A percentile compares a stretch with the other conserved stretches of the same genome.
Evolutionary conservation across 352 stramenopile genomes (phyloP).

Genomic region (Thraustochytrium striatum): DNA sequence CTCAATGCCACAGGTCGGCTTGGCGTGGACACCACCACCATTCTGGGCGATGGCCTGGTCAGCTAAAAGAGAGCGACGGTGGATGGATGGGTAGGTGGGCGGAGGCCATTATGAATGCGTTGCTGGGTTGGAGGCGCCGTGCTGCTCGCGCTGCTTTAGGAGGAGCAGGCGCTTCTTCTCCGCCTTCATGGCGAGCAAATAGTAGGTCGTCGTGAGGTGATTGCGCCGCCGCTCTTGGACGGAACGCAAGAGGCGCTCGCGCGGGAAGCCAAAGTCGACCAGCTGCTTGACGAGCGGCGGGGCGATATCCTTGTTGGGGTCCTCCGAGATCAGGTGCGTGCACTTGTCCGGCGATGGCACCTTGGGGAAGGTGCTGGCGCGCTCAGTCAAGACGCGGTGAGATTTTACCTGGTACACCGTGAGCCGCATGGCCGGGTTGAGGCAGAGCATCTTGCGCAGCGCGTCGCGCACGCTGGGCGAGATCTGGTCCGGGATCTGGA

Average conservation of each 20-base stretch:
- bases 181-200: slow-evolving; percentile 47
- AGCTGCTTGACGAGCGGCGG: slow-evolving; percentile 44
- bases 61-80: too few relatives aligned
- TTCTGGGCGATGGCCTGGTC: too few relatives aligned
- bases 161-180: too few relatives aligned
- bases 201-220: slow-evolving; percentile 50
- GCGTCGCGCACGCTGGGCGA: slow-evolving; percentile 34
- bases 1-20: too few relatives aligned
- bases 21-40: too few relatives aligned
- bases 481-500: slow-evolving; percentile 52
- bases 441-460: slow-evolving; percentile 46
- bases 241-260: slow-evolving; percentile 13
- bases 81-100: too few relatives aligned
- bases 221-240: slow-evolving; percentile 40
- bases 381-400: background rate
- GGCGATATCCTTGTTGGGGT: slow-evolving; percentile 45
- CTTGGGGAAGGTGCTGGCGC: background rate
- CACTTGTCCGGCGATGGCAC: slow-evolving; percentile 30
- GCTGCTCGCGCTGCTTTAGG: too few relatives aligned
- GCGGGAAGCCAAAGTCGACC: slow-evolving; percentile 46
- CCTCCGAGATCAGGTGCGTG: slow-evolving; percentile 50
- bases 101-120: too few relatives aligned
- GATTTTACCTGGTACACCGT: slow-evolving; percentile 9
- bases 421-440: slow-evolving; percentile 46
- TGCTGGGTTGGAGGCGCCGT: too few relatives aligned